Conservation (phyloP, 2,329 filamentous ascomycete genomes). For the Monosporascus sp. region DNA sequence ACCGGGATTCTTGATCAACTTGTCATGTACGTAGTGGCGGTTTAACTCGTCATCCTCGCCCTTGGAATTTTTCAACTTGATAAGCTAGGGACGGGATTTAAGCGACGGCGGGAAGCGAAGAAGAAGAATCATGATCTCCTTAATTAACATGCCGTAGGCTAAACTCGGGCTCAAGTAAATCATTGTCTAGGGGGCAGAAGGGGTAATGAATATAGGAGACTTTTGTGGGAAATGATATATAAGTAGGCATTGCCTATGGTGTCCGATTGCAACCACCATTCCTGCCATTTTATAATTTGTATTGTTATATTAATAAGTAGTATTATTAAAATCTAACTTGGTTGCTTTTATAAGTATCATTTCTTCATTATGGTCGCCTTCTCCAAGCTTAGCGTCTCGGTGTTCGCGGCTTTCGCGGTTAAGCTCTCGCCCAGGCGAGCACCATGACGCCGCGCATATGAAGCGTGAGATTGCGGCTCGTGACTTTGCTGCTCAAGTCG, state of each 20-base stretch:
- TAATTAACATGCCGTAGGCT: conserved; percentile 1
- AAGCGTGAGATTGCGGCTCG: conserved; percentile 30
- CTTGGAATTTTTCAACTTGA: no score
- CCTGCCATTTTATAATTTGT: neutral
- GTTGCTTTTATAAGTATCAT: neutral
- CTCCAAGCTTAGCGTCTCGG: conserved; percentile 14
- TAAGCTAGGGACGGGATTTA: no score
- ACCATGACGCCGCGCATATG: conserved; percentile 22
- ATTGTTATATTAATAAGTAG: neutral
- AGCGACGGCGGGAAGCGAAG: neutral
- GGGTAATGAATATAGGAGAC: neutral
- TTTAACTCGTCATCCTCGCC: no score
- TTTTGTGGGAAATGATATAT: neutral
- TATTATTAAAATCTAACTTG: neutral
- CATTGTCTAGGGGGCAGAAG: neutral
- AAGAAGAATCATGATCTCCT: conserved; percentile 5
- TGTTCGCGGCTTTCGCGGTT: conserved; percentile 21
- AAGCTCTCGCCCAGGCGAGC: conserved; percentile 25
- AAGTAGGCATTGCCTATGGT: conserved; percentile 1
- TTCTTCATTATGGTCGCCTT: conserved; percentile 18
- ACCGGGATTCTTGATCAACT: no score
- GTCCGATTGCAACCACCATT: conserved; percentile 2
- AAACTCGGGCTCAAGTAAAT: neutral
- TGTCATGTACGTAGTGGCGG: no score
- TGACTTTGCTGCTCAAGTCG: conserved; percentile 24